These are phyloP conservation scores for Trichoderma erinaceum DNA, from an alignment of 495 filamentous ascomycete genomes.

Conservation along the genomic window DNA sequence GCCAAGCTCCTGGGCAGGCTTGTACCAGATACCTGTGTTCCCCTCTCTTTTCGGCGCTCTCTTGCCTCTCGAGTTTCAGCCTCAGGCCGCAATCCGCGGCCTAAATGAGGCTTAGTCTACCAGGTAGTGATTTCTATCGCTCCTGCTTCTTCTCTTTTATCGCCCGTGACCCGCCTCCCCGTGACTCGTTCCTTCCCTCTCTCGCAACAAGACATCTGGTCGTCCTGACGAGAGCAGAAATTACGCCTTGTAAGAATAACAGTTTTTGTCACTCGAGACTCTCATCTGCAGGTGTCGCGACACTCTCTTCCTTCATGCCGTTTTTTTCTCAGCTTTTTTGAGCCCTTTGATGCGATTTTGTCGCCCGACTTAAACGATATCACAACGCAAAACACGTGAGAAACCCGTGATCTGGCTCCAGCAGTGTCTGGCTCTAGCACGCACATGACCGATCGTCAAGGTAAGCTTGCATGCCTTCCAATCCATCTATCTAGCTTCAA, in stretches of 20 bases:
- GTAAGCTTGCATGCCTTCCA: background rate
- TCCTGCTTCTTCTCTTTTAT: background rate
- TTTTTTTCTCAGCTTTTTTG: background rate
- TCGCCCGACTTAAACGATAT: conserved; percentile 17
- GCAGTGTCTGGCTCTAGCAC: background rate
- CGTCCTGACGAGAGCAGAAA: background rate
- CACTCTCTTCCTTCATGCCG: background rate
- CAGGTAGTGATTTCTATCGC: background rate
- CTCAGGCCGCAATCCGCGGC: background rate
- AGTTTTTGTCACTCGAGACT: background rate
- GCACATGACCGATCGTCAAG: conserved; percentile 17
- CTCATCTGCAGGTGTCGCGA: background rate
- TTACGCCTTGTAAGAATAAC: conserved; percentile 6
- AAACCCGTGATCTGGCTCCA: conserved; percentile 18
- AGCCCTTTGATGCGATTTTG: background rate
- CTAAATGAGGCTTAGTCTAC: background rate
- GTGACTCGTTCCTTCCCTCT: background rate
- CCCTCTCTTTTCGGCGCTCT: background rate
- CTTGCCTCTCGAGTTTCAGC: background rate
- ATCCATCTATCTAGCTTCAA: background rate
- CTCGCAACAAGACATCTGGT: background rate
- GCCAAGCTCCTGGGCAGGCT: no score
- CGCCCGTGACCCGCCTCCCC: background rate
- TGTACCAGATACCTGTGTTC: background rate
- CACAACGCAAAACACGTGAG: conserved; percentile 19